Evolutionary conservation across 768 basidiomycete species (phyloP).

Genomic region (Galerina marginata): DNA sequence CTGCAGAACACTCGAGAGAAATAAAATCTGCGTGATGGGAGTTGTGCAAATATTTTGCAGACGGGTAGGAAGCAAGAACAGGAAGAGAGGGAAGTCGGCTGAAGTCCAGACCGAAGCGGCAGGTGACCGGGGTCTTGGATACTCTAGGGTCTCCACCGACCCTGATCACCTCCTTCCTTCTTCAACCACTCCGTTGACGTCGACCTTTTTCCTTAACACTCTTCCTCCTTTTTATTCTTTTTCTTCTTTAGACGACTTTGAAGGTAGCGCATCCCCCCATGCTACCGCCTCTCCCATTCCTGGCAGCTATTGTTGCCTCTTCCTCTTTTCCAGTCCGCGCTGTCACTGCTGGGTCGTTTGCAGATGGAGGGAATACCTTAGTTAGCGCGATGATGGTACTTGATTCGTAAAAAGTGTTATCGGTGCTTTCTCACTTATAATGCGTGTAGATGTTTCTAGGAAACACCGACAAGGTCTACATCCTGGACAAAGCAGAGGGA

Average conservation of each 20-base stretch:
- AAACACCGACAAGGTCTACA: constrained; percentile 81
- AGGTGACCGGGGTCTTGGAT: neutral
- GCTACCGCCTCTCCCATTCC: constrained; percentile 38
- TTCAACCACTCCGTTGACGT: neutral
- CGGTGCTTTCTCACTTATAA: neutral
- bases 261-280: constrained; percentile 13
- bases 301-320: constrained; percentile 49
- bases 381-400: constrained; percentile 60
- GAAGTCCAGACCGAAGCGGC: neutral
- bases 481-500: constrained; percentile 87
- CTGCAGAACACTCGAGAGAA: no score
- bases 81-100: neutral
- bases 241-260: constrained; percentile 14
- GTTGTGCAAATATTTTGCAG: no score
- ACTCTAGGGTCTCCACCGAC: no score
- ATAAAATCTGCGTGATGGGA: no score
- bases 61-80: neutral
- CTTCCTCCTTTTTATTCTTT: constrained; percentile 7
- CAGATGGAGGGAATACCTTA: constrained; percentile 49
- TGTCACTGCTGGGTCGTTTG: constrained; percentile 48
- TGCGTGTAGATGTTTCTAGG: constrained; percentile 75
- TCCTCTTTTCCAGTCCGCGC: constrained; percentile 36
- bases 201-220: neutral
- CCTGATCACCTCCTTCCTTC: no score
- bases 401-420: constrained; percentile 18